Percentiles rank a stretch among this genome's conserved stretches.
phyloP scores from a whole-genome alignment of 2,329 filamentous ascomycete species.

The Pseudopyrenochaeta lycopersici region DNA sequence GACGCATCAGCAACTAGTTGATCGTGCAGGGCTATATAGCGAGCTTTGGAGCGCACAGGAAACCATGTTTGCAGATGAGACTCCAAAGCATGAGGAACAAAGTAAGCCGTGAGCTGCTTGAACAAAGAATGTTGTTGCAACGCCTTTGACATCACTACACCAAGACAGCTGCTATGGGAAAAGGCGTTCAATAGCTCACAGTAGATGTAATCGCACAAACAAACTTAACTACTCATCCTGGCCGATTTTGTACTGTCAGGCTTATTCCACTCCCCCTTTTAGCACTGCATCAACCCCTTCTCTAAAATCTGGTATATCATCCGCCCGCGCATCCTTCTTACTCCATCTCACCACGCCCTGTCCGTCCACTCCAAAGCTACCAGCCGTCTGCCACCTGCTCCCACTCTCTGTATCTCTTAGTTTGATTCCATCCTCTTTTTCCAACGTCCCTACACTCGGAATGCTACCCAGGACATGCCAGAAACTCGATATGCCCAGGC shows the following conservation, averaged over 20 bases:
- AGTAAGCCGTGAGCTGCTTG: too few species aligned
- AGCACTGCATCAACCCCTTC: slow-evolving; percentile 51
- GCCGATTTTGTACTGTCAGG: background rate
- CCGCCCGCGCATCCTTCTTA: slow-evolving; percentile 57
- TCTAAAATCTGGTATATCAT: slow-evolving; percentile 64
- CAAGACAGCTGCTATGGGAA: too few species aligned
- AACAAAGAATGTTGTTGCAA: too few species aligned
- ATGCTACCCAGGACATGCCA: slow-evolving; percentile 70
- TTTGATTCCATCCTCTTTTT: slow-evolving; percentile 71
- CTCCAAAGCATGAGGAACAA: too few species aligned
- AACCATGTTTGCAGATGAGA: slow-evolving; percentile 39
- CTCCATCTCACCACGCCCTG: slow-evolving; percentile 64
- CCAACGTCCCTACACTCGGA: slow-evolving; percentile 66
- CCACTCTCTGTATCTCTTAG: slow-evolving; percentile 72
- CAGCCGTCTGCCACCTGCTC: slow-evolving; percentile 73
- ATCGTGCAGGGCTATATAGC: slow-evolving; percentile 80
- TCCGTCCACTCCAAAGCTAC: slow-evolving; percentile 69
- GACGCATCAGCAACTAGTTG: slow-evolving; percentile 84
- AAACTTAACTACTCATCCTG: background rate
- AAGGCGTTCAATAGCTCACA: too few species aligned
- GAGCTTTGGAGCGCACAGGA: slow-evolving; percentile 80
- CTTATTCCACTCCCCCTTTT: background rate
- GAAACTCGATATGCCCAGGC: slow-evolving; percentile 67
- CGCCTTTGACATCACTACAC: too few species aligned
- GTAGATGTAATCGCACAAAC: too few species aligned